Conservation (phyloP, 257 asterid species). For the Ocimum tenuiflorum region DNA sequence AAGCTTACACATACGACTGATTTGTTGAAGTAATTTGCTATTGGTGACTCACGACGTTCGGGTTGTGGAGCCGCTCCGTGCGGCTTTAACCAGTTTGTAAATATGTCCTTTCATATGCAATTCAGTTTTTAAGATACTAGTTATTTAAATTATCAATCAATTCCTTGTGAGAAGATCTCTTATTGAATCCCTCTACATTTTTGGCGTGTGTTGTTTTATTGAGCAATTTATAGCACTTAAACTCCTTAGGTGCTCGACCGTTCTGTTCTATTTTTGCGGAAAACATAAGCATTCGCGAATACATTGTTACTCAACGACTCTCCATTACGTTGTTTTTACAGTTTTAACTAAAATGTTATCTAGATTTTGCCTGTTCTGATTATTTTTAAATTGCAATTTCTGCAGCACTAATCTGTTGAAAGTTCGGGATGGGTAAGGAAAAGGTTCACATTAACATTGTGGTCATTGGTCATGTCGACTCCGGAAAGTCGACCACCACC, state of each 20-base stretch:
- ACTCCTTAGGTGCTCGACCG: no score
- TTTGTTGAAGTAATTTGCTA: background rate
- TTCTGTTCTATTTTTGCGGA: background rate
- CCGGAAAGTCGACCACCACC: no score
- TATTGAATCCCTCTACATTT: background rate
- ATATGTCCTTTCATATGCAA: background rate
- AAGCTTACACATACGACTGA: no score
- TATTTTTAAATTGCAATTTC: background rate
- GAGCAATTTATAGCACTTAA: no score
- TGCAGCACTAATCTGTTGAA: background rate
- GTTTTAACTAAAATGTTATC: background rate
- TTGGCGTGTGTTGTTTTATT: background rate
- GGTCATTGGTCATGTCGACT: no score
- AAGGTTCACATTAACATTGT: conserved; percentile 29
- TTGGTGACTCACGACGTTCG: no score
- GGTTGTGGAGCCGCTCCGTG: no score
- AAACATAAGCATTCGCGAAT: background rate
- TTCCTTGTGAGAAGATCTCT: no score
- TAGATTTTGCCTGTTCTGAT: no score
- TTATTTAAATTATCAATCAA: no score
- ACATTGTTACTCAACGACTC: background rate
- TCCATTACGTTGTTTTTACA: background rate
- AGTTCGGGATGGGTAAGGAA: conserved; percentile 26
- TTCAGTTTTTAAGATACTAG: background rate
- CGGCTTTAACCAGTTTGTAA: no score